Conservation (phyloP, 305 asterid genomes). For the Solanum hybrid region DNA sequence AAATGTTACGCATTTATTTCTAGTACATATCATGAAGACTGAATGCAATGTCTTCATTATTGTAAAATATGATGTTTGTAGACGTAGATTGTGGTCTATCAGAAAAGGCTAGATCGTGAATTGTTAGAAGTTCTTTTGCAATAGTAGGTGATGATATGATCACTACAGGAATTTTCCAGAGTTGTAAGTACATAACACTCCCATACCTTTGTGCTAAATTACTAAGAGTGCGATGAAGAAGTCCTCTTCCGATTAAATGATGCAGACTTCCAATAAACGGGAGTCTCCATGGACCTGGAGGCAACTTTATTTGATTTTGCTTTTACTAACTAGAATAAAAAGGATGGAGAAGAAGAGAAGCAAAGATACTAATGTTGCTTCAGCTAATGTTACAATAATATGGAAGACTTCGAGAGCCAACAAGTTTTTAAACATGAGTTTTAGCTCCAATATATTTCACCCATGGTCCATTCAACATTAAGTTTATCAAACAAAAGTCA, state of each 20-base stretch:
- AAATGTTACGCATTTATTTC: slow-evolving; percentile 14
- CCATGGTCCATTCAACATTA: no score
- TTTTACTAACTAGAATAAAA: background rate
- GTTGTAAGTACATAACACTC: background rate
- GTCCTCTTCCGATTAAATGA: no score
- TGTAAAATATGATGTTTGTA: background rate
- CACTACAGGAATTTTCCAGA: background rate
- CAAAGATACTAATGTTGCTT: background rate
- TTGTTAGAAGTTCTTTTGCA: slow-evolving; percentile 11
- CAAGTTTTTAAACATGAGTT: no score
- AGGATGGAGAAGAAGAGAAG: background rate
- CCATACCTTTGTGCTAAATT: background rate
- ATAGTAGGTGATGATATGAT: background rate
- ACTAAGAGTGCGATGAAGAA: background rate
- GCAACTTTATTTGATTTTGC: no score
- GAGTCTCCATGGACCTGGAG: no score
- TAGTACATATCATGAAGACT: slow-evolving; percentile 1
- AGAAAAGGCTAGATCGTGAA: slow-evolving; percentile 7
- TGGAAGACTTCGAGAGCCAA: no score
- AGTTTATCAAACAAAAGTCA: no score
- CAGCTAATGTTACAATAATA: no score
- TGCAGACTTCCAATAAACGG: no score
- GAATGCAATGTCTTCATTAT: background rate
- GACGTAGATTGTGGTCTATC: slow-evolving; percentile 2
- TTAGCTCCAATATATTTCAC: no score